Conservation (phyloP, 768 basidiomycete genomes). For the Leucocoprinus leucothites region DNA sequence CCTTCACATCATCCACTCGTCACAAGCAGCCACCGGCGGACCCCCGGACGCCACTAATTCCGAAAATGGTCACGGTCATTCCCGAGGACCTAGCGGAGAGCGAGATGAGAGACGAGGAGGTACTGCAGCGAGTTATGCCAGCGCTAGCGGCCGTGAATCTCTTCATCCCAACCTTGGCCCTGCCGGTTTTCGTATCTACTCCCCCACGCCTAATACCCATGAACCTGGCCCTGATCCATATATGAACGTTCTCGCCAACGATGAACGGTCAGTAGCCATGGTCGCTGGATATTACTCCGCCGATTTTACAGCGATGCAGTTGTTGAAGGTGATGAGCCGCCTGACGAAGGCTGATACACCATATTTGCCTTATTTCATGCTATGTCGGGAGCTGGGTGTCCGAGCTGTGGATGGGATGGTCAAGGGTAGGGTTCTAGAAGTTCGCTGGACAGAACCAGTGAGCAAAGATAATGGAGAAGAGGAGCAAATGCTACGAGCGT, state of each 20-base stretch:
- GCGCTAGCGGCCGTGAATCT: constrained; percentile 42
- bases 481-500: constrained; percentile 9
- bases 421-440: constrained; percentile 67
- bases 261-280: constrained; percentile 30
- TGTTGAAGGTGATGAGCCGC: constrained; percentile 79
- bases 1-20: constrained; percentile 83
- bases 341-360: constrained; percentile 61
- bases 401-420: constrained; percentile 85
- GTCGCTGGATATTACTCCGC: constrained; percentile 48
- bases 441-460: constrained; percentile 74
- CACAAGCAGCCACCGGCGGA: constrained; percentile 45
- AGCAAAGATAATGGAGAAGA: constrained; percentile 48
- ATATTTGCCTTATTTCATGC: constrained; percentile 74
- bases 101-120: constrained; percentile 17
- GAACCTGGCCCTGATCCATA: constrained; percentile 24
- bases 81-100: constrained; percentile 5
- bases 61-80: constrained; percentile 14
- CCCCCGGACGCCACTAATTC: constrained; percentile 20
- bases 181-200: constrained; percentile 62
- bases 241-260: constrained; percentile 15
- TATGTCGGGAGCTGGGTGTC: constrained; percentile 83
- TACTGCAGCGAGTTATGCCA: constrained; percentile 23
- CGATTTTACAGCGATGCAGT: constrained; percentile 76
- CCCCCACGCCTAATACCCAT: constrained; percentile 34
- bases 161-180: constrained; percentile 58